These are phyloP conservation scores for Aspergillus fijiensis DNA, from an alignment of 2,329 filamentous ascomycete genomes.

Conservation along the genomic window DNA sequence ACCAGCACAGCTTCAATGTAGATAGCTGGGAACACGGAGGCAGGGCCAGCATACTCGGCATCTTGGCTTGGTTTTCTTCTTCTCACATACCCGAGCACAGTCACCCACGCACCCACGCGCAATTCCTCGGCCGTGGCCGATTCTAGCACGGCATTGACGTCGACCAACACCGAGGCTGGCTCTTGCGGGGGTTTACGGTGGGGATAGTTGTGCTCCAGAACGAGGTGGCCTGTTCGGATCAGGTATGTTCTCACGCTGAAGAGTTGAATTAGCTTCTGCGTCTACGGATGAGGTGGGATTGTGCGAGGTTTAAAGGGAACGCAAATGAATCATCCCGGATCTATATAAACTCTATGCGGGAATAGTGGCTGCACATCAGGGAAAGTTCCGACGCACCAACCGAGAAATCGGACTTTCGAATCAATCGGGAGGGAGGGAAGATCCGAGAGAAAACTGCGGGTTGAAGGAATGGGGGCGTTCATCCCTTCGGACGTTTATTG, in stretches of 20 bases:
- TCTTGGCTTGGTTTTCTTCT: slow-evolving; percentile 10
- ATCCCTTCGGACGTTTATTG: slow-evolving; percentile 20
- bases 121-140: slow-evolving; percentile 63
- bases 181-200: slow-evolving; percentile 30
- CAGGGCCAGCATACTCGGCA: neutral
- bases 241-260: slow-evolving; percentile 62
- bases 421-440: slow-evolving; percentile 54
- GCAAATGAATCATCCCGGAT: no score
- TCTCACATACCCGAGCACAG: slow-evolving; percentile 76
- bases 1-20: slow-evolving; percentile 72
- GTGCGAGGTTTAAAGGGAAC: no score
- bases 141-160: slow-evolving; percentile 70
- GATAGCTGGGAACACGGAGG: slow-evolving; percentile 31
- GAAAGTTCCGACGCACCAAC: slow-evolving; percentile 65
- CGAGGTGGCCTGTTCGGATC: slow-evolving; percentile 59
- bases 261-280: neutral
- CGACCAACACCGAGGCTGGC: slow-evolving; percentile 58
- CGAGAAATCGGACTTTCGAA: slow-evolving; percentile 87
- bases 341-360: no score
- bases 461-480: slow-evolving; percentile 62
- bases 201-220: slow-evolving; percentile 66
- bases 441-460: slow-evolving; percentile 63
- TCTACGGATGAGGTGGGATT: neutral
- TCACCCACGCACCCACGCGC: slow-evolving; percentile 79
- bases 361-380: neutral